Evolutionary conservation across 1,139 yeast genomes (phyloP), one percentile per base, ranked within the genome.

Genomic region (Schizosaccharomyces versatilis): DNA sequence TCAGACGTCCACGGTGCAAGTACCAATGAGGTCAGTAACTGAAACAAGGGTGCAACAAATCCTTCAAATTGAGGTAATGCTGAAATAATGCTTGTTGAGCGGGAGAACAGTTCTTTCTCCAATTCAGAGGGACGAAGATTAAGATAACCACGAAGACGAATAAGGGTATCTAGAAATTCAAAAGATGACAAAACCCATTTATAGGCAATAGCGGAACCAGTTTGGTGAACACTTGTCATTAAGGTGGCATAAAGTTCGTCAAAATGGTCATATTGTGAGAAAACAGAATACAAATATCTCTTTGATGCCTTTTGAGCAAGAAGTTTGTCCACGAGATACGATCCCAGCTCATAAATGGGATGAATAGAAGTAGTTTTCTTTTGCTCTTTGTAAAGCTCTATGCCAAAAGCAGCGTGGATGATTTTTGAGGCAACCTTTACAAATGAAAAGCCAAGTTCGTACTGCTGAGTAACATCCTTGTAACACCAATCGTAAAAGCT

Each of bases 1-100:
- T 44, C 49, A 10, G 49, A 44, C 8, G 49, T 32, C 49, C 49
- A 44, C 10, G 49, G 49, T 9, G 49, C 49, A 17, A 44, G 49
- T n/a, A 44, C 32, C 19, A 44, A 32, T 3, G 49, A 19, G 19
- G 36, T 44, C 8, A 44, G 36, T 14, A 44, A 32, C 12, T 12
- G 19, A 32, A 44, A 36, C 10, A 44, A 19, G 7, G 49, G 14
- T 10, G 38, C 24, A 10, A 44, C 38, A n/a, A 32, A 44, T 8
- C 36, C 15, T 7, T 24, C 14, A 32, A 44, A n/a, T 10, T 32
- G 49, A 44, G 49, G 49, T 12, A 44, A 19, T 10, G 36, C 36
- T 3, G 19, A 24, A 19, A 44, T 19, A 24, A 44, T n/a, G n/a
- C 32, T 15, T 1, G 49, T 32, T 9, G 49, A 44, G 8, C 49